A percentile compares a stretch with the other conserved stretches of the same genome.
Conservation (phyloP, 2,329 filamentous ascomycete species). For the Ambrosiella beaveri region DNA sequence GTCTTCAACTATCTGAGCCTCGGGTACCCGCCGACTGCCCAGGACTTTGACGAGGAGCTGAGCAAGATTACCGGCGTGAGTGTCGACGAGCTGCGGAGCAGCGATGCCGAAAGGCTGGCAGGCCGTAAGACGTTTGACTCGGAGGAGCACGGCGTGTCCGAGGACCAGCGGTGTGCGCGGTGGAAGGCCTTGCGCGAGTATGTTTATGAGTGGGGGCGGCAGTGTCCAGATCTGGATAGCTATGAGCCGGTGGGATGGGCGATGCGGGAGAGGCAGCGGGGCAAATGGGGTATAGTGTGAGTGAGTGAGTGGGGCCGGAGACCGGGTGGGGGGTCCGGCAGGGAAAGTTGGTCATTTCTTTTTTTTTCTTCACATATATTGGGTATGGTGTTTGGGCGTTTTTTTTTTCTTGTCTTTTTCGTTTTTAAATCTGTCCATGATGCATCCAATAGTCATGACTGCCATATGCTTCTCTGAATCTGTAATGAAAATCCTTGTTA, state of each 20-base stretch:
- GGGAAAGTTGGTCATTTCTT: too few species aligned
- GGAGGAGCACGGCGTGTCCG: constrained; percentile 17
- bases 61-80: constrained; percentile 60
- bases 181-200: constrained; percentile 77
- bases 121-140: constrained; percentile 55
- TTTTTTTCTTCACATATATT: too few species aligned
- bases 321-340: background rate
- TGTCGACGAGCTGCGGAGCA: constrained; percentile 49
- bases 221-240: constrained; percentile 57
- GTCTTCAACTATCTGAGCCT: constrained; percentile 94
- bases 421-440: background rate
- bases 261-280: constrained; percentile 33
- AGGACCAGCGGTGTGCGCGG: constrained; percentile 38
- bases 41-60: constrained; percentile 69
- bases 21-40: constrained; percentile 74
- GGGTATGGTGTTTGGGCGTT: background rate
- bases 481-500: background rate
- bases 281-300: background rate
- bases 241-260: constrained; percentile 46
- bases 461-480: background rate
- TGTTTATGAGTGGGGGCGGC: constrained; percentile 74
- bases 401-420: constrained; percentile 1
- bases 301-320: background rate
- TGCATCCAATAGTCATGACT: background rate
- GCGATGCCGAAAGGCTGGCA: constrained; percentile 45